Conservation (phyloP, 352 stramenopile genomes). For the Phytophthora litchii region DNA sequence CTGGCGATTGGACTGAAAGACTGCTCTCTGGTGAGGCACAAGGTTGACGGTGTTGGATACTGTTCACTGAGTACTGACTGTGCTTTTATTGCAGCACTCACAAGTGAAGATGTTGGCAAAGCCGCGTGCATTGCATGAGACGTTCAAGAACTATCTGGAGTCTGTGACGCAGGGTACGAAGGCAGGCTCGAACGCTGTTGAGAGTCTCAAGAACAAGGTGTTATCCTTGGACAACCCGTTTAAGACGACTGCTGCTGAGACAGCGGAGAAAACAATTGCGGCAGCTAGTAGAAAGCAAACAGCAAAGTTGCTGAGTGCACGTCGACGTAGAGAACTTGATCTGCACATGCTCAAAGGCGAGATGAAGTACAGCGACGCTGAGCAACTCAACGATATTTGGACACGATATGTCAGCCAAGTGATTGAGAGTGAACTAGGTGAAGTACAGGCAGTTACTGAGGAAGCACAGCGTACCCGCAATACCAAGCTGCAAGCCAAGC, state of each 20-base stretch:
- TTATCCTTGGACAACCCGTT: conserved; percentile 80
- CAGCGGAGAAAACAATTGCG: conserved; percentile 32
- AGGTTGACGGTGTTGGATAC: not conserved
- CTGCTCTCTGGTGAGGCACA: conserved; percentile 61
- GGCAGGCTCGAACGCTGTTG: conserved; percentile 28
- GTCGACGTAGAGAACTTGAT: conserved; percentile 56
- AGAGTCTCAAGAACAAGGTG: conserved; percentile 82
- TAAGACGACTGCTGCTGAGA: conserved; percentile 43
- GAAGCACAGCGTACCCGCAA: conserved; percentile 27
- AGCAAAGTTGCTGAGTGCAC: conserved; percentile 64
- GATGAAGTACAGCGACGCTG: conserved; percentile 62
- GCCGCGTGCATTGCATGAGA: conserved; percentile 32
- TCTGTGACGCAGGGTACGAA: conserved; percentile 28
- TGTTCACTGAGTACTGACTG: conserved; percentile 9
- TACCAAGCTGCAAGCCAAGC: conserved; percentile 50
- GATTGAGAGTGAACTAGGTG: conserved; percentile 48
- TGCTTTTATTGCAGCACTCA: conserved; percentile 25
- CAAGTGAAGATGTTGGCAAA: conserved; percentile 34
- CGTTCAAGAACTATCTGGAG: conserved; percentile 54
- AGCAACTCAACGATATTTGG: conserved; percentile 75
- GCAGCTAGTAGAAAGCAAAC: conserved; percentile 48
- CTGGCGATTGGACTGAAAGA: conserved; percentile 66
- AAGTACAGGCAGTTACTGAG: conserved; percentile 22
- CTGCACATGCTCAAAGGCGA: conserved; percentile 57
- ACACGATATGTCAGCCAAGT: conserved; percentile 61